These are phyloP conservation scores for Kwoniella sp. DNA, from an alignment of 768 basidiomycete species.

Conservation along the genomic window DNA sequence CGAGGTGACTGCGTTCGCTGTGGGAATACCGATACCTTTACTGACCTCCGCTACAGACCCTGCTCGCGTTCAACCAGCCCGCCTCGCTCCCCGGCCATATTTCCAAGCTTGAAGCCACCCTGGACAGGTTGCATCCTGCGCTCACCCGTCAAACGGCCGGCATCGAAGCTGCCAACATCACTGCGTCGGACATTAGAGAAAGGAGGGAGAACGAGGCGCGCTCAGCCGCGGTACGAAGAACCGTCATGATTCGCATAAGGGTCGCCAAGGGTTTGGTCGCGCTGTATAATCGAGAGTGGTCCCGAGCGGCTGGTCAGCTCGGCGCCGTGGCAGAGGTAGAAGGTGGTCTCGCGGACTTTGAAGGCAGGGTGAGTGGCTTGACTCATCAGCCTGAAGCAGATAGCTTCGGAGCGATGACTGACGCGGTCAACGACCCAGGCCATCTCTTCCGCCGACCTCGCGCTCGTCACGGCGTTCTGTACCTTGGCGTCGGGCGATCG, in stretches of 20 bases:
- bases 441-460: slow-evolving; percentile 75
- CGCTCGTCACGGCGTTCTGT: slow-evolving; percentile 78
- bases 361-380: slow-evolving; percentile 58
- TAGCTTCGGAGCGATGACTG: no score
- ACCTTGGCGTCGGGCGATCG: slow-evolving; percentile 74
- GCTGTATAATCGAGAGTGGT: slow-evolving; percentile 67
- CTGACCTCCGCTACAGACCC: slow-evolving; percentile 11
- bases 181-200: slow-evolving; percentile 38
- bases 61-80: slow-evolving; percentile 14
- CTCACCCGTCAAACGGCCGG: slow-evolving; percentile 7
- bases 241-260: slow-evolving; percentile 71
- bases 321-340: slow-evolving; percentile 55
- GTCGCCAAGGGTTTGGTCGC: slow-evolving; percentile 73
- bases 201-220: slow-evolving; percentile 51
- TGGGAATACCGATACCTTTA: no score
- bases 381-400: no score
- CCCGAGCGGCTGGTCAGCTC: slow-evolving; percentile 73
- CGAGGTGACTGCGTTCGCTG: slow-evolving; percentile 42
- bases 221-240: slow-evolving; percentile 61
- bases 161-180: slow-evolving; percentile 40
- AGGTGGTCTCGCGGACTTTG: slow-evolving; percentile 70
- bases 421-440: slow-evolving; percentile 58
- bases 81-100: slow-evolving; percentile 72
- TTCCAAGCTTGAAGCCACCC: slow-evolving; percentile 88
- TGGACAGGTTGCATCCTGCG: slow-evolving; percentile 57